Evolutionary conservation across 805 yeast genomes (phyloP).

Genomic region (Debaryomyces castellii): DNA sequence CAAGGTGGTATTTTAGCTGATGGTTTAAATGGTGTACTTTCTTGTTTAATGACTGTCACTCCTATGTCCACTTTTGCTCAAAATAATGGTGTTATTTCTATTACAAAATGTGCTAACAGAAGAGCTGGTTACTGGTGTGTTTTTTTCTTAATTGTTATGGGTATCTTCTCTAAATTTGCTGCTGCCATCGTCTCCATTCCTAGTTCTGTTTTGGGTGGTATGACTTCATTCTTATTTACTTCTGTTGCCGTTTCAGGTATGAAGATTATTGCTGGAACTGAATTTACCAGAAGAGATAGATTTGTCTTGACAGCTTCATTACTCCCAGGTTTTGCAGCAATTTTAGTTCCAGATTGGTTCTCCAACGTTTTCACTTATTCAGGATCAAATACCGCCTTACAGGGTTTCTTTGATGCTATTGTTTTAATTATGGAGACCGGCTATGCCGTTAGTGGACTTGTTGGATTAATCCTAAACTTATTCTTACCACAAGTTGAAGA

Average conservation of each 20-base stretch:
- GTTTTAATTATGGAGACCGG: conserved; percentile 71
- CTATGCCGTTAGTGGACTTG: conserved; percentile 66
- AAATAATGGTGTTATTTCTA: conserved; percentile 90
- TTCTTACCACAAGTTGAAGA: conserved; percentile 60
- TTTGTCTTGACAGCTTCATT: conserved; percentile 67
- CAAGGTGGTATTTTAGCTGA: conserved; percentile 94
- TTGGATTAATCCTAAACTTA: conserved; percentile 61
- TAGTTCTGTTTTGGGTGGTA: conserved; percentile 67
- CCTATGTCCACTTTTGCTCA: conserved; percentile 93
- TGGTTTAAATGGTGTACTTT: conserved; percentile 75
- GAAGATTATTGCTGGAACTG: conserved; percentile 58
- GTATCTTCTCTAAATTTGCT: conserved; percentile 81
- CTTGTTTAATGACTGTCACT: conserved; percentile 80
- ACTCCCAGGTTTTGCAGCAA: conserved; percentile 66
- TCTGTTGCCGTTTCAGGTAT: conserved; percentile 77
- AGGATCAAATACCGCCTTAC: conserved; percentile 56
- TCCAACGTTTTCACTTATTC: conserved; percentile 59
- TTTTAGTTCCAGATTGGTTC: conserved; percentile 67
- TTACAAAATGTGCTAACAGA: conserved; percentile 89
- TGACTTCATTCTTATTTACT: conserved; percentile 76
- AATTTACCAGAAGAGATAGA: conserved; percentile 71
- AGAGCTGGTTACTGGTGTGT: conserved; percentile 79
- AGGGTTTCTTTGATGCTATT: conserved; percentile 68
- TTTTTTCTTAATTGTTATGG: conserved; percentile 81
- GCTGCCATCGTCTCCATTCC: conserved; percentile 76